Evolutionary conservation across 768 basidiomycete species (phyloP).

Genomic region (Trametes sanguinea): DNA sequence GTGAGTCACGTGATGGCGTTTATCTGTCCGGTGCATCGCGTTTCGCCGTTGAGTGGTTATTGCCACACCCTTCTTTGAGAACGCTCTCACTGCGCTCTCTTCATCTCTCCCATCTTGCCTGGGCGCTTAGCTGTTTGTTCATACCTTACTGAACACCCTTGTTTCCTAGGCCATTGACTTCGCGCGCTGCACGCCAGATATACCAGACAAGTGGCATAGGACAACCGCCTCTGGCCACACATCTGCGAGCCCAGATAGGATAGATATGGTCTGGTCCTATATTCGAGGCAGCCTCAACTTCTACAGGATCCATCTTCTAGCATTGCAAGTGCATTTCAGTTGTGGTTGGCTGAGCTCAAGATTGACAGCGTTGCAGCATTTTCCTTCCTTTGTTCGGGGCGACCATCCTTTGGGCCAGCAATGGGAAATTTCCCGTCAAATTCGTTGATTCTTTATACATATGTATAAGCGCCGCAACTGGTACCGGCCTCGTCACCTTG

Average conservation of each 20-base stretch:
- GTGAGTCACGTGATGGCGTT: conserved; percentile 2
- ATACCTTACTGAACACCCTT: no score
- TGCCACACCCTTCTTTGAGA: neutral
- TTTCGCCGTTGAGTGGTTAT: no score
- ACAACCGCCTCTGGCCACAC: neutral
- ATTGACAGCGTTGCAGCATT: conserved; percentile 23
- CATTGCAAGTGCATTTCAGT: conserved; percentile 28
- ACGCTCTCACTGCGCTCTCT: neutral
- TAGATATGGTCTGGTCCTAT: conserved; percentile 1
- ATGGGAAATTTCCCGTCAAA: conserved; percentile 36
- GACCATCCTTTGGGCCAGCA: conserved; percentile 47
- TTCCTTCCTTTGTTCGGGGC: conserved; percentile 43
- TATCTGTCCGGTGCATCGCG: neutral
- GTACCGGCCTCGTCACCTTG: conserved; percentile 34
- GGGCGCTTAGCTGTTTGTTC: no score
- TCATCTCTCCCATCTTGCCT: neutral
- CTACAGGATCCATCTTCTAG: conserved; percentile 35
- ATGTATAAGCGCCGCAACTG: conserved; percentile 40
- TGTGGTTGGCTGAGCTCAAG: no score
- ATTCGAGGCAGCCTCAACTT: conserved; percentile 32
- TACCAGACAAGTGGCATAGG: no score
- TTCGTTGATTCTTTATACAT: conserved; percentile 44
- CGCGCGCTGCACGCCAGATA: no score
- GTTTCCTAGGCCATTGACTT: no score
- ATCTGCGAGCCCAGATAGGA: neutral